Percentiles rank a stretch among this genome's conserved stretches.
Conservation (phyloP, 2,329 filamentous ascomycete species). For the Xylariales sp. region DNA sequence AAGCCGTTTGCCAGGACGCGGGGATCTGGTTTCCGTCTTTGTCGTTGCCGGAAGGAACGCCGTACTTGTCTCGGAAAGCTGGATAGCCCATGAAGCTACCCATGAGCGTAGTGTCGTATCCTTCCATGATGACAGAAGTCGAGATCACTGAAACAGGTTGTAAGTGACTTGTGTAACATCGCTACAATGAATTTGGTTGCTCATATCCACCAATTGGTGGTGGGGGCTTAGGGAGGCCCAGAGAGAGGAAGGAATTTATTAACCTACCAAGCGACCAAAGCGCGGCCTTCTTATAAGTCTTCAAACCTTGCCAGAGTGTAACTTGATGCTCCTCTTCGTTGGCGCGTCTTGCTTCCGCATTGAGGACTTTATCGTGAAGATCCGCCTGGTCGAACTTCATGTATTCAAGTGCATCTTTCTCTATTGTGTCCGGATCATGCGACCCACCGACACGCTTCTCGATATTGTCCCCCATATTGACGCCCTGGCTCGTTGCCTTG, state of each 20-base stretch:
- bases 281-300: conserved; percentile 34
- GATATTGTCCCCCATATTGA: too few relatives aligned
- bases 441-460: too few relatives aligned
- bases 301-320: conserved; percentile 27
- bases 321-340: conserved; percentile 32
- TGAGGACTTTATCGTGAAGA: conserved; percentile 31
- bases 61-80: conserved; percentile 34
- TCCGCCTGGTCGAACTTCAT: conserved; percentile 26
- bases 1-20: conserved; percentile 46
- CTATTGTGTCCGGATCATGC: too few relatives aligned
- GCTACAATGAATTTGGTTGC: too few relatives aligned
- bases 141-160: conserved; percentile 26
- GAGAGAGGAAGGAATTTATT: too few relatives aligned
- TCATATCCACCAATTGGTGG: too few relatives aligned
- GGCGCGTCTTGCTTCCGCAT: conserved; percentile 29
- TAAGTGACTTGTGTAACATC: neutral
- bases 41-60: conserved; percentile 24
- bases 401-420: conserved; percentile 23
- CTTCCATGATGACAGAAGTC: conserved; percentile 46
- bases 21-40: conserved; percentile 35
- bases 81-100: conserved; percentile 41
- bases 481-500: too few relatives aligned
- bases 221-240: conserved; percentile 25
- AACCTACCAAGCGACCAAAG: too few relatives aligned
- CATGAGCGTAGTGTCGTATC: conserved; percentile 44